Evolutionary conservation across 352 stramenopile species (phyloP).

Genomic region (Phytophthora quininea): DNA sequence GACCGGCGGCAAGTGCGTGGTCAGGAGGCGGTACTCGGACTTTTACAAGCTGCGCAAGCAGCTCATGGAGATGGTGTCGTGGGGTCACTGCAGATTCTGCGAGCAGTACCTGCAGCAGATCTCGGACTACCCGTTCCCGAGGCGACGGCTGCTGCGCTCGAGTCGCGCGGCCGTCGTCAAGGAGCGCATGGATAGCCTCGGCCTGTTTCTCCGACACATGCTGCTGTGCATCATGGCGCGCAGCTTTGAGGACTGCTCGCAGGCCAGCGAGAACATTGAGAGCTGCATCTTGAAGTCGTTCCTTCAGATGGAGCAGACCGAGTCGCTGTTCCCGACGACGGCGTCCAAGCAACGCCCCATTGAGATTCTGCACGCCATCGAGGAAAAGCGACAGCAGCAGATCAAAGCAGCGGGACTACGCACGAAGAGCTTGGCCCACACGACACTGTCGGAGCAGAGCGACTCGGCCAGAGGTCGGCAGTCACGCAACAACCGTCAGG

Average conservation of each 20-base stretch:
- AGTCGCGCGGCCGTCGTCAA: conserved; percentile 74
- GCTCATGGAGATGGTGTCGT: conserved; percentile 82
- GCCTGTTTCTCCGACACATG: conserved; percentile 79
- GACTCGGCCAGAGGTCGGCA: conserved; percentile 36
- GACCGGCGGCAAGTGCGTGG: conserved; percentile 77
- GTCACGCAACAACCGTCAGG: conserved; percentile 44
- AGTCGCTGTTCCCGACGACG: conserved; percentile 55
- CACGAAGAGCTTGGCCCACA: conserved; percentile 54
- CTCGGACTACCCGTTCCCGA: conserved; percentile 79
- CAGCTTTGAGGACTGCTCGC: conserved; percentile 70
- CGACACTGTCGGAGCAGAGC: conserved; percentile 47
- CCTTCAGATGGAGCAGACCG: conserved; percentile 71
- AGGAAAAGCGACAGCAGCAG: conserved; percentile 75
- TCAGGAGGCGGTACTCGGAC: conserved; percentile 83
- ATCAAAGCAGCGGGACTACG: conserved; percentile 66
- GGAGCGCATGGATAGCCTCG: conserved; percentile 85
- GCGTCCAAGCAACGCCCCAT: conserved; percentile 62
- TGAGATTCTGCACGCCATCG: conserved; percentile 69
- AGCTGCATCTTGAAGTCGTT: conserved; percentile 78
- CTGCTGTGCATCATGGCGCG: conserved; percentile 74
- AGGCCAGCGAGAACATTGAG: conserved; percentile 73
- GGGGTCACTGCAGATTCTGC: conserved; percentile 75
- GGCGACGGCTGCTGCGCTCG: conserved; percentile 75
- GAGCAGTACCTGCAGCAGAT: conserved; percentile 71
- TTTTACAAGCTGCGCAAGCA: conserved; percentile 87